Conservation (phyloP, 495 filamentous ascomycete genomes). For the Pseudoneurospora amorphoporcata region DNA sequence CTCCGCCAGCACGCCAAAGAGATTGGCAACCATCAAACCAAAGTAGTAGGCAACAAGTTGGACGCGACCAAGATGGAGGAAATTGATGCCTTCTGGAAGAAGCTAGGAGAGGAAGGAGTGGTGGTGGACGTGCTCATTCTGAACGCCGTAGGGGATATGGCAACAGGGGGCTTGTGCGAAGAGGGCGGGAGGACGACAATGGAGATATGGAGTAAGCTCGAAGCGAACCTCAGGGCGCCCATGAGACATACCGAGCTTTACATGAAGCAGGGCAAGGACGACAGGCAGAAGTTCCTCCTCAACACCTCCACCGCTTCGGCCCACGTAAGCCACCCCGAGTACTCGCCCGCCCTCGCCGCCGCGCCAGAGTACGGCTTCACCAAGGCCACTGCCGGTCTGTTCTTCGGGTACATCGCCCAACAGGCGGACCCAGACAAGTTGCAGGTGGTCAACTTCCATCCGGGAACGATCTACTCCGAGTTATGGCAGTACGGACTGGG, state of each 20-base stretch:
- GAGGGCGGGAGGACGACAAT: neutral
- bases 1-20: constrained; percentile 9
- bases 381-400: constrained; percentile 29
- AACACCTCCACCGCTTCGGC: constrained; percentile 25
- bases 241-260: constrained; percentile 27
- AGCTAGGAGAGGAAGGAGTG: constrained; percentile 16
- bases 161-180: neutral
- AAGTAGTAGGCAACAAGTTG: constrained; percentile 9
- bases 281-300: constrained; percentile 18
- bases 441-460: constrained; percentile 37
- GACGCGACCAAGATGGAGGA: constrained; percentile 18
- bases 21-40: constrained; percentile 2
- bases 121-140: constrained; percentile 32
- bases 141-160: constrained; percentile 18
- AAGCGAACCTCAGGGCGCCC: constrained; percentile 25
- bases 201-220: constrained; percentile 20
- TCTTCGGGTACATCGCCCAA: constrained; percentile 28
- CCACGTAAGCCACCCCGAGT: constrained; percentile 9
- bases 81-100: constrained; percentile 24
- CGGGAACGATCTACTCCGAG: constrained; percentile 29
- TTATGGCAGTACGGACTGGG: constrained; percentile 9
- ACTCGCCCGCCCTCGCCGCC: neutral
- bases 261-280: constrained; percentile 13
- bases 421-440: constrained; percentile 19
- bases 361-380: constrained; percentile 22